A percentile compares a stretch with the other conserved stretches of the same genome.
These are phyloP conservation scores for Mycena filopes DNA, from an alignment of 768 basidiomycete species.

Conservation along the genomic window DNA sequence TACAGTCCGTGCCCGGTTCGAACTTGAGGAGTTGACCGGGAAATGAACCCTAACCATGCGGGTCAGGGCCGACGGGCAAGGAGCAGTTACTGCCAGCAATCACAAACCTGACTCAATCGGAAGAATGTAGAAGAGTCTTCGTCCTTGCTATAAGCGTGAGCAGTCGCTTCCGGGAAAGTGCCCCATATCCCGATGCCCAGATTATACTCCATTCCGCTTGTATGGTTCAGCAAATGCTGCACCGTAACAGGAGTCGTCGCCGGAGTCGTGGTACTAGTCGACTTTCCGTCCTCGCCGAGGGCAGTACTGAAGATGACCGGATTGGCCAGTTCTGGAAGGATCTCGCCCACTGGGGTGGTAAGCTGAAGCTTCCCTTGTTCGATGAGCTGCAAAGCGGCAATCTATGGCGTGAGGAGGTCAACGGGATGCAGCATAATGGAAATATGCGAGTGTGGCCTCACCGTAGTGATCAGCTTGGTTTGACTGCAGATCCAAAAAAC, in stretches of 20 bases:
- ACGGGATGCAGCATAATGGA: no score
- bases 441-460: constrained; percentile 21
- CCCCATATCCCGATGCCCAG: constrained; percentile 17
- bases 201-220: constrained; percentile 45
- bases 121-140: constrained; percentile 38
- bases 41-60: constrained; percentile 33
- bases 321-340: constrained; percentile 42
- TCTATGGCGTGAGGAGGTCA: constrained; percentile 35
- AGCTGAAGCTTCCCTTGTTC: constrained; percentile 42
- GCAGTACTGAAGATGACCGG: constrained; percentile 35
- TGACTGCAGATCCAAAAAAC: constrained; percentile 52
- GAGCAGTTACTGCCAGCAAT: no score
- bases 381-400: constrained; percentile 45
- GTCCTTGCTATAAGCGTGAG: constrained; percentile 36
- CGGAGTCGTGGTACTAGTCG: constrained; percentile 34
- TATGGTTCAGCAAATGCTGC: constrained; percentile 45
- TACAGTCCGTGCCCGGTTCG: constrained; percentile 45
- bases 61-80: neutral
- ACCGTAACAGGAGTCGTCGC: constrained; percentile 39
- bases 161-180: constrained; percentile 32
- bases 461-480: constrained; percentile 47
- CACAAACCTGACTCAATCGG: constrained; percentile 34
- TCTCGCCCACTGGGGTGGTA: constrained; percentile 38
- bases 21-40: constrained; percentile 41
- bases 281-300: constrained; percentile 30